phyloP scores from a whole-genome alignment of 2,329 filamentous ascomycete genomes.

The Fusarium praegraminearum region DNA sequence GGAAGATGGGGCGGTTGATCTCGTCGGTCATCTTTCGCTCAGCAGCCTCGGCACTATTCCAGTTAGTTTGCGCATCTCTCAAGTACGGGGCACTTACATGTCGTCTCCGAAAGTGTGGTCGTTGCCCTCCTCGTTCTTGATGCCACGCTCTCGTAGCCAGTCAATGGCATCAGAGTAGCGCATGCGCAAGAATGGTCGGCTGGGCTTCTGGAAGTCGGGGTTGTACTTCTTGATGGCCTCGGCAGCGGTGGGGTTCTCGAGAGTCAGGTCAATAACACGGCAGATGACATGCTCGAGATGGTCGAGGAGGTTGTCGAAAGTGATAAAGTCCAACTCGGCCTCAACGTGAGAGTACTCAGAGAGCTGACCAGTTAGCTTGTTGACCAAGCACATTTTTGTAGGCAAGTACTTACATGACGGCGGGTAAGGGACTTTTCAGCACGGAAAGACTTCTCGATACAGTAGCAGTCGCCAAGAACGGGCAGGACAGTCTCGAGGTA shows the following conservation, averaged over 20 bases:
- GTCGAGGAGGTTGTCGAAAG: constrained; percentile 86
- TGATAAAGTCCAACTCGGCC: constrained; percentile 95
- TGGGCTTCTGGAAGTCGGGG: constrained; percentile 85
- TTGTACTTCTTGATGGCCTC: constrained; percentile 86
- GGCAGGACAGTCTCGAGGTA: constrained; percentile 97
- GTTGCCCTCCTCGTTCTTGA: constrained; percentile 92
- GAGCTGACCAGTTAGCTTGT: constrained; percentile 56
- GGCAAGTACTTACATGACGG: constrained; percentile 69
- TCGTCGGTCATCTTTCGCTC: constrained; percentile 97
- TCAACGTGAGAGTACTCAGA: constrained; percentile 98
- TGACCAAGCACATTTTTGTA: background rate
- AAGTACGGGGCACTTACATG: constrained; percentile 61
- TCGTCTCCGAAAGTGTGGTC: constrained; percentile 95
- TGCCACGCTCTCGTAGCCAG: constrained; percentile 91
- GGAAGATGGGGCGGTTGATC: constrained; percentile 94
- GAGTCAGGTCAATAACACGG: constrained; percentile 81
- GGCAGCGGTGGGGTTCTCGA: constrained; percentile 79
- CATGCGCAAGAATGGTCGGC: constrained; percentile 93
- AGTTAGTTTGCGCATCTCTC: background rate
- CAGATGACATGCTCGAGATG: constrained; percentile 92
- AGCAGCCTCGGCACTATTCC: constrained; percentile 80
- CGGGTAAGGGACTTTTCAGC: constrained; percentile 96
- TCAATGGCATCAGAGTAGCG: constrained; percentile 93
- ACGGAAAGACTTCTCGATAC: constrained; percentile 98
- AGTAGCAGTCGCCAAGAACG: constrained; percentile 94